Evolutionary conservation across 2,329 filamentous ascomycete genomes (phyloP).

Genomic region (Hymenoscyphus repandus): DNA sequence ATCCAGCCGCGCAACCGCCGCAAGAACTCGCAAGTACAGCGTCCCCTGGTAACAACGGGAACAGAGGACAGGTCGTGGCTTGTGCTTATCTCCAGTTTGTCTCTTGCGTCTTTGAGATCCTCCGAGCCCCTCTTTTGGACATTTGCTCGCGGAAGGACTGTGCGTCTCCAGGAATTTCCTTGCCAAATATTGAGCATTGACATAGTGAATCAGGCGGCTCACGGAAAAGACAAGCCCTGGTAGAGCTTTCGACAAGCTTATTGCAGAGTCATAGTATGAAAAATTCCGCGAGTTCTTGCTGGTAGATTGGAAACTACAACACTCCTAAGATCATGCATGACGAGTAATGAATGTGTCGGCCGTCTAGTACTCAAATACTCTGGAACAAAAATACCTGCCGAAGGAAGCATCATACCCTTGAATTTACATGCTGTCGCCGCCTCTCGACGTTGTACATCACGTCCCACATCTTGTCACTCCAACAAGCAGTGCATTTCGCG

Average conservation of each 20-base stretch:
- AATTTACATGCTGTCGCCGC: neutral
- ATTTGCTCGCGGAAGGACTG: neutral
- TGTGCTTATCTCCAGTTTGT: too few relatives aligned
- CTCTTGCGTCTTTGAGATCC: neutral
- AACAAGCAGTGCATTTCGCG: neutral
- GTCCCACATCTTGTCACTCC: neutral
- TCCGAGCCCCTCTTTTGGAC: conserved; percentile 6
- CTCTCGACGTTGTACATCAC: neutral
- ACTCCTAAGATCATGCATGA: too few relatives aligned
- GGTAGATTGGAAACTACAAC: too few relatives aligned
- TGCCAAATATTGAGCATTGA: too few relatives aligned
- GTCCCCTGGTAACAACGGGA: conserved; percentile 2
- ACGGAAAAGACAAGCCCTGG: too few relatives aligned
- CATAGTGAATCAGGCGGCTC: too few relatives aligned
- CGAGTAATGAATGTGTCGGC: too few relatives aligned
- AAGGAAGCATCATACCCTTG: neutral
- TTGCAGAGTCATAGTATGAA: too few relatives aligned
- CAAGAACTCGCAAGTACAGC: neutral
- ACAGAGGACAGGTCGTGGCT: conserved; percentile 21
- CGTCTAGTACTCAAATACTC: too few relatives aligned
- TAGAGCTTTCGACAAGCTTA: too few relatives aligned
- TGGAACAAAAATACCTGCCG: neutral
- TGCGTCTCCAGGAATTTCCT: neutral
- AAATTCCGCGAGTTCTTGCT: too few relatives aligned
- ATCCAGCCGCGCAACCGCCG: conserved; percentile 1